These are phyloP conservation scores for Pleurotus giganteus DNA, from an alignment of 768 basidiomycete genomes.

Conservation along the genomic window DNA sequence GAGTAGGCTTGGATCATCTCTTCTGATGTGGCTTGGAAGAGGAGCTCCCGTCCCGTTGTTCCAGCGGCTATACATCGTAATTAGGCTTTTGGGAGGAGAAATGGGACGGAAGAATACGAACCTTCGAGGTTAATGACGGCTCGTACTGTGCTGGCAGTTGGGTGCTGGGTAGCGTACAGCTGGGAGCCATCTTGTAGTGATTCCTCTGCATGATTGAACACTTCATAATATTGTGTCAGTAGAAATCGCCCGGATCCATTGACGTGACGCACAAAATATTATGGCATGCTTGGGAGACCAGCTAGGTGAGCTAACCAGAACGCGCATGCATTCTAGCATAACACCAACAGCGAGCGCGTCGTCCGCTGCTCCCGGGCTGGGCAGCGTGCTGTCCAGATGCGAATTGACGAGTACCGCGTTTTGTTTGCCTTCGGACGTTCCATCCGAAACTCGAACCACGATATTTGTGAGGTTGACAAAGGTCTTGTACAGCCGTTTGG, in stretches of 20 bases:
- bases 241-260: background rate
- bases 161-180: slow-evolving; percentile 89
- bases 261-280: slow-evolving; percentile 65
- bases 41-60: slow-evolving; percentile 78
- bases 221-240: slow-evolving; percentile 33
- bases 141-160: slow-evolving; percentile 70
- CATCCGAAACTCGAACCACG: slow-evolving; percentile 81
- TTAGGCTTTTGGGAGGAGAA: background rate
- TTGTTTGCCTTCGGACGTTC: slow-evolving; percentile 66
- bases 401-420: slow-evolving; percentile 86
- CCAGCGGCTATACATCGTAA: slow-evolving; percentile 64
- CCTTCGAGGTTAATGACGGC: slow-evolving; percentile 92
- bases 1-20: slow-evolving; percentile 94
- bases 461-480: slow-evolving; percentile 90
- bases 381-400: slow-evolving; percentile 88
- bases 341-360: slow-evolving; percentile 87
- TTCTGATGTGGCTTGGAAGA: slow-evolving; percentile 95
- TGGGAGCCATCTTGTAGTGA: slow-evolving; percentile 94
- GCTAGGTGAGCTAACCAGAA: slow-evolving; percentile 62
- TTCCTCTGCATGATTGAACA: slow-evolving; percentile 96
- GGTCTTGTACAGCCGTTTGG: slow-evolving; percentile 76
- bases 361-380: slow-evolving; percentile 86
- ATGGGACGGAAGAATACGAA: slow-evolving; percentile 22
- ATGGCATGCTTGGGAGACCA: slow-evolving; percentile 77
- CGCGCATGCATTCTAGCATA: slow-evolving; percentile 87